phyloP scores from a whole-genome alignment of 2,329 filamentous ascomycete species.

The Fusarium nygamai region DNA sequence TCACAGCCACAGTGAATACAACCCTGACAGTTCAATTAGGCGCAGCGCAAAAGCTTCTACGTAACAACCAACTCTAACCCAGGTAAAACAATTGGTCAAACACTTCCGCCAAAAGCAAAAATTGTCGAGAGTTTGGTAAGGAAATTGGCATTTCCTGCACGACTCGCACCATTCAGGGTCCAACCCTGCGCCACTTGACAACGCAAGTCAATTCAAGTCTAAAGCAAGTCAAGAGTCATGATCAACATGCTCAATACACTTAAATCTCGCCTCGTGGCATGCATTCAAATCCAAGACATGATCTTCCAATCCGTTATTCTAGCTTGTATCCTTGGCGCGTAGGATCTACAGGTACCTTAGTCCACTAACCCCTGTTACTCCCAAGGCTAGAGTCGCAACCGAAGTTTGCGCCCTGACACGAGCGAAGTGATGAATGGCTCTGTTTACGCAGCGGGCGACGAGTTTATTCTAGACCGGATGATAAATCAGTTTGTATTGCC shows the following conservation, averaged over 20 bases:
- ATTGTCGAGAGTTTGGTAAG: neutral
- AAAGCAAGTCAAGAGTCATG: neutral
- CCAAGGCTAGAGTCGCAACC: neutral
- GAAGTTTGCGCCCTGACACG: conserved; percentile 10
- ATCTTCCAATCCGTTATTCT: neutral
- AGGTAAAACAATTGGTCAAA: neutral
- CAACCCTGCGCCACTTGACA: neutral
- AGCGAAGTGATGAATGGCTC: neutral
- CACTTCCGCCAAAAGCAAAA: neutral
- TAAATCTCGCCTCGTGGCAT: neutral
- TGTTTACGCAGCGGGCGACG: neutral
- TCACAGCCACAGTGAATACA: neutral
- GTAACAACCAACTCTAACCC: neutral
- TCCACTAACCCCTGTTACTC: conserved; percentile 8
- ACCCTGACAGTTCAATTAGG: neutral
- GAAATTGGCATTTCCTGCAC: neutral
- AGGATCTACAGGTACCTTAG: neutral
- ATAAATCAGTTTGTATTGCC: neutral
- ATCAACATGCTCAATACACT: neutral
- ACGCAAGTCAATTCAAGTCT: neutral
- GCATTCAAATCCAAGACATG: neutral
- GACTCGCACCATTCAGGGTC: neutral
- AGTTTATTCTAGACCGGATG: neutral
- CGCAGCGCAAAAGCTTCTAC: neutral
- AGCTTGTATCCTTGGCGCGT: neutral